These are phyloP conservation scores for Edaphochlamys debaryana DNA, from an alignment of 139 green algal genomes.

Conservation along the genomic window DNA sequence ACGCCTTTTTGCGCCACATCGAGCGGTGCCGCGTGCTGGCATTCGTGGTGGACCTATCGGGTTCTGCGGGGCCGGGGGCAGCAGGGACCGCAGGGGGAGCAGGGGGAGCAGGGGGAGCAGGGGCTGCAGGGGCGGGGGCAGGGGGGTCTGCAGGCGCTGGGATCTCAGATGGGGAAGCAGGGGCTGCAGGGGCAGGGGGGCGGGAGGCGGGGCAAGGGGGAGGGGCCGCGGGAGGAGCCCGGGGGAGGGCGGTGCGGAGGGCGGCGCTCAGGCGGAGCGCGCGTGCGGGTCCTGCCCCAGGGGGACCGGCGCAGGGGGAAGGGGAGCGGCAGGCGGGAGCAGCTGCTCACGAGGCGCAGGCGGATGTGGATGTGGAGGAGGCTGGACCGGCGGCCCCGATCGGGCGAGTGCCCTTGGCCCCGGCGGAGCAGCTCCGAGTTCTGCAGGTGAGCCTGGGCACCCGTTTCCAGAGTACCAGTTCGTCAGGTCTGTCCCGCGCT, in stretches of 20 bases:
- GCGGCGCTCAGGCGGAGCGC: too few species aligned
- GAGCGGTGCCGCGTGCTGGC: constrained; percentile 66
- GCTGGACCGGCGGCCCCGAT: too few species aligned
- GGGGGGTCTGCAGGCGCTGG: too few species aligned
- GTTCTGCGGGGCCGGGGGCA: neutral
- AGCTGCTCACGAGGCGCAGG: too few species aligned
- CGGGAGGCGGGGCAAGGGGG: too few species aligned
- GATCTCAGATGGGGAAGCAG: too few species aligned
- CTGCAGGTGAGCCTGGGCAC: constrained; percentile 47
- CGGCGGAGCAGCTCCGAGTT: constrained; percentile 66
- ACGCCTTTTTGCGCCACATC: constrained; percentile 79
- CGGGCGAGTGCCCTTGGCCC: constrained; percentile 15
- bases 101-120: neutral
- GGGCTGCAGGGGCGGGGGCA: neutral
- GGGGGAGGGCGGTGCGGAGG: too few species aligned
- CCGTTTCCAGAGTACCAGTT: neutral
- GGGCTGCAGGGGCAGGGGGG: too few species aligned
- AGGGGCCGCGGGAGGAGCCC: too few species aligned
- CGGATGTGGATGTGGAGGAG: neutral
- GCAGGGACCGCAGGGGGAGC: neutral
- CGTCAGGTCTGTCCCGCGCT: too few species aligned
- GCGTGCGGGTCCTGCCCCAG: neutral
- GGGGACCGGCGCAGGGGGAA: neutral
- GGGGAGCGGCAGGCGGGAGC: neutral
- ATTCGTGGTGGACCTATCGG: constrained; percentile 72